Evolutionary conservation across 176 grass and related monocot species (phyloP), one percentile per base, ranked within the genome.

Genomic region (Carex littledalei): DNA sequence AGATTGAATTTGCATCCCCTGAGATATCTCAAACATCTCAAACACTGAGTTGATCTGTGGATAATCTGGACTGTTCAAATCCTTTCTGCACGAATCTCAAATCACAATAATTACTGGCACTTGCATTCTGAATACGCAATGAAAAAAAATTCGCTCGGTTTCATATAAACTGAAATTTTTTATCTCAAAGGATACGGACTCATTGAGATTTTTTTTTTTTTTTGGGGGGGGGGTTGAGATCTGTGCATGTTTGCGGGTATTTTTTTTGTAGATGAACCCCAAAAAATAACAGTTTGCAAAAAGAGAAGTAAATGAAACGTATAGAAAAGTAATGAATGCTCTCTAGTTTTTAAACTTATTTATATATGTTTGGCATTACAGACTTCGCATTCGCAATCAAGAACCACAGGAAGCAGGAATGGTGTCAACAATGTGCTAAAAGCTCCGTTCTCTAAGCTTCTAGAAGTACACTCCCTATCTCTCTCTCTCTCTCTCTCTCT

Each of bases 381-480:
- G 61, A 83, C 43, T 3, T 83, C 81, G 8, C 81, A 83, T 3
- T 69, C 63, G 8, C 81, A 83, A 12, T 54, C 81, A 53, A 83
- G 81, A 83, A 68, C 81, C 41, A 6, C 81, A 11, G 81, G 45
- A 29, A 83, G 26, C 63, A 83, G 43, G 64, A 41, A 3, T 8
- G 26, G 81, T 52, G 81, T 83, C 64, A 83, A 83, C 64, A 83
- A 83, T 47, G 63, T 54, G 63, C 31, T 83, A 63, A 83, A 83
- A 83, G 81, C 81, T 83, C 81, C 81, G 4, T 83, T 83, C 63
- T 83, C 81, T 68, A 83, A 83, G 62, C 11, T 83, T 83, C 45
- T 83, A 6, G 81, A 83, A 67, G 81, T 83, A 69, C 45, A 13
- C 43, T 54, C 81, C 70, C 18, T 64, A 11, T 72, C 53, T 62